Evolutionary conservation across 202 grass and related monocot species (phyloP).

Genomic region (Saccharum hybrid): DNA sequence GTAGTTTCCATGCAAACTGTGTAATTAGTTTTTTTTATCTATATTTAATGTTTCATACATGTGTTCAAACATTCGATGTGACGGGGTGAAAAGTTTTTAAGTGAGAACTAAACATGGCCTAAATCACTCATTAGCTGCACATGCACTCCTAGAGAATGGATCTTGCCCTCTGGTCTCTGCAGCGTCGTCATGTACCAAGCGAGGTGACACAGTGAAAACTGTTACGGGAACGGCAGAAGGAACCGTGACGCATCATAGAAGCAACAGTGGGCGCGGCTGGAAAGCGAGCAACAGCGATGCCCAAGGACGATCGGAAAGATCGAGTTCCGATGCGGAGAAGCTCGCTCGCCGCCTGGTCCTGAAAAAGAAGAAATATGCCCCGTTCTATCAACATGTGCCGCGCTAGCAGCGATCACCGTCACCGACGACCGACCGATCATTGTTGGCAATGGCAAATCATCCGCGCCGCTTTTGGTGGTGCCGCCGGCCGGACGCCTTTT

Average conservation of each 20-base stretch:
- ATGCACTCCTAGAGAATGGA: too few species aligned
- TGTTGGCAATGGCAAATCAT: background rate
- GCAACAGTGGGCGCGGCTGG: background rate
- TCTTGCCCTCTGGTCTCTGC: too few species aligned
- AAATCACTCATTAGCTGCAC: too few species aligned
- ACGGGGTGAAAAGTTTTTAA: too few species aligned
- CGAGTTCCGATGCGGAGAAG: conserved; percentile 8
- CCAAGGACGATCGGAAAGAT: conserved; percentile 35
- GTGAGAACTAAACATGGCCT: too few species aligned
- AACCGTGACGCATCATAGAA: background rate
- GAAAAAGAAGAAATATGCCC: background rate
- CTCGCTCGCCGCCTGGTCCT: conserved; percentile 29
- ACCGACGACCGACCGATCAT: background rate
- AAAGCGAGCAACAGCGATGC: conserved; percentile 37
- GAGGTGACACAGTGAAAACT: background rate
- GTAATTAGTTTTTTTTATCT: too few species aligned
- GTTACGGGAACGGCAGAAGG: background rate
- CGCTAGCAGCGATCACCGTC: background rate
- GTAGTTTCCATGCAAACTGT: too few species aligned
- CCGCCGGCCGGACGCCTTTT: background rate
- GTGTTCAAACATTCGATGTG: too few species aligned
- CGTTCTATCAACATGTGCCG: background rate
- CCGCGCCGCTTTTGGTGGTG: background rate
- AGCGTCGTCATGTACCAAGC: background rate
- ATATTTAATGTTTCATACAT: too few species aligned